phyloP scores from a whole-genome alignment of 2,329 filamentous ascomycete genomes.

The Penicillium griseofulvum region DNA sequence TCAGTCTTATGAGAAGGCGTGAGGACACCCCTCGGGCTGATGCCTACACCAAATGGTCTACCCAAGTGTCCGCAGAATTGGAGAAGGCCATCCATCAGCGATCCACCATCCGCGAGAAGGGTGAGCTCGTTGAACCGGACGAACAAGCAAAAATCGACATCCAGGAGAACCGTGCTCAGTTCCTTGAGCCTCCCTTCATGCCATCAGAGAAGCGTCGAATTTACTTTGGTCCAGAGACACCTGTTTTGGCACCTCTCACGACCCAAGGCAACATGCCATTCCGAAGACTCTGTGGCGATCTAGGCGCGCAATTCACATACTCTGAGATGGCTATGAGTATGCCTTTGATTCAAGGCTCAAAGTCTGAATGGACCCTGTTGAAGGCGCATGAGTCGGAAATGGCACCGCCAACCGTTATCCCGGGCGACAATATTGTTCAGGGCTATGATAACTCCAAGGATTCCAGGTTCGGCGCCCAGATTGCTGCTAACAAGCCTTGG shows the following conservation, averaged over 20 bases:
- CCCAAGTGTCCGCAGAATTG: constrained; percentile 56
- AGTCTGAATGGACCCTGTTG: constrained; percentile 91
- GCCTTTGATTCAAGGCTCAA: constrained; percentile 83
- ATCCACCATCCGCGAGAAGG: constrained; percentile 21
- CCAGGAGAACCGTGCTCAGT: constrained; percentile 73
- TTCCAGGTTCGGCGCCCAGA: constrained; percentile 86
- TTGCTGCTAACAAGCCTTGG: constrained; percentile 90
- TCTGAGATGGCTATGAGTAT: constrained; percentile 97
- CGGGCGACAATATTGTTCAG: constrained; percentile 57
- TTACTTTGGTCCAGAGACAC: constrained; percentile 93
- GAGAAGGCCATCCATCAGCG: constrained; percentile 52
- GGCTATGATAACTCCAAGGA: constrained; percentile 81
- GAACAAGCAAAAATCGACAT: constrained; percentile 7
- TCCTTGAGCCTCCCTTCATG: constrained; percentile 79
- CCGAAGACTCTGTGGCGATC: constrained; percentile 79
- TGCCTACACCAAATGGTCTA: constrained; percentile 72
- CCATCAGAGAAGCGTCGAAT: constrained; percentile 90
- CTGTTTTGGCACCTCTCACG: constrained; percentile 87
- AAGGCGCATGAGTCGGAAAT: constrained; percentile 86
- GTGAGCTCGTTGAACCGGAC: constrained; percentile 1
- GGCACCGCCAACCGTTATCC: constrained; percentile 64
- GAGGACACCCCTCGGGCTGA: constrained; percentile 71
- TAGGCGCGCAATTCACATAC: constrained; percentile 91
- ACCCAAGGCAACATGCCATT: constrained; percentile 97
- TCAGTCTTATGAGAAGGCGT: constrained; percentile 70